Percentiles rank a stretch among this genome's conserved stretches.
phyloP scores from a whole-genome alignment of 441 rosid species.

The Erodium trifolium region DNA sequence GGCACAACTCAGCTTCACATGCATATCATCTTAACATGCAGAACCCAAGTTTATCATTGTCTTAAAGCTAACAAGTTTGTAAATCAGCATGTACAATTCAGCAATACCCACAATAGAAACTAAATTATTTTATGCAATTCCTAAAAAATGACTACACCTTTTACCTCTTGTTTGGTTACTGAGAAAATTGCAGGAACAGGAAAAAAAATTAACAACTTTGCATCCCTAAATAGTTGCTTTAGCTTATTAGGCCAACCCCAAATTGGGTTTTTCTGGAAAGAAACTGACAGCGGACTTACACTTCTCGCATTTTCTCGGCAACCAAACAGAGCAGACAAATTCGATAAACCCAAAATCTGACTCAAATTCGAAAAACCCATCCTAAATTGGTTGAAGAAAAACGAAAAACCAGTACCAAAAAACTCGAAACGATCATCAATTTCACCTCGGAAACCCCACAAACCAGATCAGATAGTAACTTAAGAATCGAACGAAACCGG shows the following conservation, averaged over 20 bases:
- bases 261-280: not conserved
- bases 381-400: not conserved
- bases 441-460: not conserved
- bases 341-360: not conserved
- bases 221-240: not conserved
- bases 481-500: not conserved
- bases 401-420: not conserved
- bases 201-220: not conserved
- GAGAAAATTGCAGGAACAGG: not conserved
- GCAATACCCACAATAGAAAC: not conserved
- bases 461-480: not conserved
- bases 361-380: not conserved
- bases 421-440: slow-evolving; percentile 3
- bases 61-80: not conserved
- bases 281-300: not conserved
- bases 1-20: not conserved
- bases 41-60: too few relatives aligned
- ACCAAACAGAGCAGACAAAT: not conserved
- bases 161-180: not conserved
- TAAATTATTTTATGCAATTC: not conserved
- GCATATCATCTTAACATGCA: too few relatives aligned
- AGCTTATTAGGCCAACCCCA: not conserved
- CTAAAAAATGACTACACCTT: not conserved
- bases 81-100: not conserved
- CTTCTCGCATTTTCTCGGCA: too few relatives aligned